A percentile compares a stretch with the other conserved stretches of the same genome.
Evolutionary conservation across 1,284 basidiomycete species (phyloP).

Genomic region (Rugosomyces carneus): DNA sequence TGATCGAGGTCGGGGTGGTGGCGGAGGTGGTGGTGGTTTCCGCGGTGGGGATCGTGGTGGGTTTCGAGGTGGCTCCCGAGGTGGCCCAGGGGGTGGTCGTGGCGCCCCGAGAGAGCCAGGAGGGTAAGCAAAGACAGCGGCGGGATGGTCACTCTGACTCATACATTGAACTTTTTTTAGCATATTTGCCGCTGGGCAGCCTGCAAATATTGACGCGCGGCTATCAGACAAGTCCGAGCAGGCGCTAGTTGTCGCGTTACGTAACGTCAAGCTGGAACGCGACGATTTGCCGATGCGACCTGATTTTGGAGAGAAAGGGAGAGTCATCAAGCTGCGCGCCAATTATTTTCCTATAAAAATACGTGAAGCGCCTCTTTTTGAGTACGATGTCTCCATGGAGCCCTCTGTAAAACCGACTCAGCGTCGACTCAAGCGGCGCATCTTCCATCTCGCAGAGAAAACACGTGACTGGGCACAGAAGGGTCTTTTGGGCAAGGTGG

Average conservation of each 20-base stretch:
- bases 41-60: conserved; percentile 23
- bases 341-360: conserved; percentile 72
- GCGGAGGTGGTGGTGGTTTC: conserved; percentile 23
- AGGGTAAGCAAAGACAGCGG: conserved; percentile 36
- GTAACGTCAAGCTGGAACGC: conserved; percentile 32
- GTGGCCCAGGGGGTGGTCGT: conserved; percentile 7
- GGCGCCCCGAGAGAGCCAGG: conserved; percentile 31
- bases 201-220: conserved; percentile 53
- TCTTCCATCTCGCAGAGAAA: conserved; percentile 66
- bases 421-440: conserved; percentile 57
- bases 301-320: conserved; percentile 58
- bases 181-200: conserved; percentile 43
- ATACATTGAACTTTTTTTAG: conserved; percentile 30
- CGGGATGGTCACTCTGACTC: neutral
- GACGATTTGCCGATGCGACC: conserved; percentile 61
- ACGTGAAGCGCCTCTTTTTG: conserved; percentile 54
- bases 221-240: conserved; percentile 52
- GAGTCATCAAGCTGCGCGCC: conserved; percentile 54
- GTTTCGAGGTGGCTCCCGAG: conserved; percentile 18
- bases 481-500: conserved; percentile 49
- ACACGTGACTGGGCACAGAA: conserved; percentile 47
- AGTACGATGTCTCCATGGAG: conserved; percentile 62
- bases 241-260: conserved; percentile 46
- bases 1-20: conserved; percentile 26
- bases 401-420: conserved; percentile 44